phyloP scores from a whole-genome alignment of 176 grass and related monocot species.

The Juncus inflexus region DNA sequence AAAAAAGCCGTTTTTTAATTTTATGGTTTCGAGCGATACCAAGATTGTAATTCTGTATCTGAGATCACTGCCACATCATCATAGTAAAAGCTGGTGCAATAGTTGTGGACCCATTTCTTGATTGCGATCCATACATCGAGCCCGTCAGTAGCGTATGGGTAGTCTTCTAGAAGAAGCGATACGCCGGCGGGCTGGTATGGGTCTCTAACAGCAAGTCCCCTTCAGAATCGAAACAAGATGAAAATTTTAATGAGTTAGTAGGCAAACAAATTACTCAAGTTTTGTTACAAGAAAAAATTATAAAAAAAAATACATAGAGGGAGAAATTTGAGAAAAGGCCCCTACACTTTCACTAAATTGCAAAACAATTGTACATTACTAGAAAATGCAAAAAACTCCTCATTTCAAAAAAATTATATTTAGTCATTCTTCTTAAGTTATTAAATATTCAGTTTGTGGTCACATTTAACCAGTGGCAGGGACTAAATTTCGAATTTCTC shows the following conservation, averaged over 20 bases:
- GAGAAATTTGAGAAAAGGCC: neutral
- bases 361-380: neutral
- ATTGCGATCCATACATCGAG: conserved; percentile 84
- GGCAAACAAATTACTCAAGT: too few species aligned
- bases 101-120: conserved; percentile 62
- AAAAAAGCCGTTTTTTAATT: too few species aligned
- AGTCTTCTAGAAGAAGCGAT: conserved; percentile 56
- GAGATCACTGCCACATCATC: conserved; percentile 29
- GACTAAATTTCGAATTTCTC: neutral
- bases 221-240: conserved; percentile 10
- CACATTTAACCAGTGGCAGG: neutral
- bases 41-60: conserved; percentile 63
- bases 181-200: conserved; percentile 28
- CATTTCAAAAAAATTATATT: conserved; percentile 5
- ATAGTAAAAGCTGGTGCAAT: conserved; percentile 66
- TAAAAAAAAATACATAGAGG: too few species aligned
- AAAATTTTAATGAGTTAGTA: neutral
- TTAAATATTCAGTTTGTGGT: conserved; percentile 1
- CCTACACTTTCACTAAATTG: neutral
- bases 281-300: too few species aligned
- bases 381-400: neutral
- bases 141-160: conserved; percentile 76
- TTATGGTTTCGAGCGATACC: conserved; percentile 10
- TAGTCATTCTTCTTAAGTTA: neutral
- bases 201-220: conserved; percentile 58